Base-by-base conservation (phyloP, 192 early-diverging fungal genomes). In the Geranomyces michiganensis region DNA sequence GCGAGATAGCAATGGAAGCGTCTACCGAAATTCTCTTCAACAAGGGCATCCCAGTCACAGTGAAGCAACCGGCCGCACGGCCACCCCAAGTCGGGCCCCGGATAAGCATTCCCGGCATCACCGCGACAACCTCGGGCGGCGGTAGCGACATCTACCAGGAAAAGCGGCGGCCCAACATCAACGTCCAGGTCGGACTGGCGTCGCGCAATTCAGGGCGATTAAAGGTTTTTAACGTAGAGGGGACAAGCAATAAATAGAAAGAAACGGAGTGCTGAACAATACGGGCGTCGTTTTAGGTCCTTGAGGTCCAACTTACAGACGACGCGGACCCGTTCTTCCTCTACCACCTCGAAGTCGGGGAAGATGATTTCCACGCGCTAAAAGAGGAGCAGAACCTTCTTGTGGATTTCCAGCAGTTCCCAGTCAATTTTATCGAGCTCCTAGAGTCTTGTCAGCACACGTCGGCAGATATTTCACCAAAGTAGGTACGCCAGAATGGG, bases 331-430 rank as follows among this genome's bases (percentile, higher is more conserved):
- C 78, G 1, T 87, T 79, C 63, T 85, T 88, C 63, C 71, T 87
- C 46, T 85, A 81, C 66, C 46, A 65, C 5, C 61, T 81, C 26
- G 66, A 62, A 24, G 56, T 88, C 31, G 74, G 61, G 14, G 83
- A 87, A 26, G 80, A 85, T 56, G 86, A 87, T 62, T 88, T 84
- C 58, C 82, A 80, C 55, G 55, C 60, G 13, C 73, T 88, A 29
- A 68, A 76, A 44, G 61, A 60, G 31, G 75, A 81, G 47, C 86
- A 87, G 71, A 75, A 77, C 33, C 73, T 87, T 9, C 49, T 84
- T 15, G 83, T 88, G 17, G 82, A 85, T 62, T 88, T 88, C 68
- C 59, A 79, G 33, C 76, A 81, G 46, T 87, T 88, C 65, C 84
- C 84, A 9, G n/a, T 43, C 13, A 87, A 82, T 59, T 65, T 85